Base-by-base conservation (phyloP, 2,329 filamentous ascomycete genomes). In the Lecanicillium sp. region DNA sequence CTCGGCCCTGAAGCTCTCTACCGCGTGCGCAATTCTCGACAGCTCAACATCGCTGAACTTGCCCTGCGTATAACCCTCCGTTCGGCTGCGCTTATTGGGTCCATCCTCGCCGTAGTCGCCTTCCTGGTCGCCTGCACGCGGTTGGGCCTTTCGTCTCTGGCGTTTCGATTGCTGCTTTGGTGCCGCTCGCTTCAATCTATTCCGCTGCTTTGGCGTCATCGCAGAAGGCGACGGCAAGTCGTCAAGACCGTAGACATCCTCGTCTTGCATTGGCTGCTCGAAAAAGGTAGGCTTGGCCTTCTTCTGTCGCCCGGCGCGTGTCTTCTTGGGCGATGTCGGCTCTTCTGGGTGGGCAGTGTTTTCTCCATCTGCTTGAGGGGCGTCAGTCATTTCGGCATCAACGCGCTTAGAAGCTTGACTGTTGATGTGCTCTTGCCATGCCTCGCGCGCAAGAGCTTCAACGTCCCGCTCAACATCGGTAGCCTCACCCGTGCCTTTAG, bases 271-370 rank as follows among this genome's bases (percentile, higher is more conserved):
- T 2, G 55, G 51, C 38, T 61, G 53, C 30, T 62, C 58, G 45
- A 66, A 68, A 40, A 60, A 69, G 14, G 66, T 68, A 9, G 66
- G 64, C 49, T 74, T 74, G 34, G 64, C 59, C 54, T 68, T 73
- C 55, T 68, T 72, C 31, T 60, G 58, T 39, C 60, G 54, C 22
- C 60, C 61, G 25, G 64, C 56, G 18, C 59, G 55, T 29, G 51
- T 20, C 41, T 44, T 46, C 54, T 44, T 53, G 56, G 28, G 47
- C 15, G 34, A 39, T 30, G 48, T 39, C 15, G 14, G 20, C 27
- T 10, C 18, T 17, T 17, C 31, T 39, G 13, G 31, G 7, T 38
- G 36, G 32, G 42, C 37, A 29, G 45, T 17, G 18, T 33, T 37
- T 6, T 38, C 40, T 17, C 48, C 42, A 5, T 33, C 46, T 9